phyloP scores from a whole-genome alignment of 2,329 filamentous ascomycete species.

The Cylindrodendrum hubeiense region DNA sequence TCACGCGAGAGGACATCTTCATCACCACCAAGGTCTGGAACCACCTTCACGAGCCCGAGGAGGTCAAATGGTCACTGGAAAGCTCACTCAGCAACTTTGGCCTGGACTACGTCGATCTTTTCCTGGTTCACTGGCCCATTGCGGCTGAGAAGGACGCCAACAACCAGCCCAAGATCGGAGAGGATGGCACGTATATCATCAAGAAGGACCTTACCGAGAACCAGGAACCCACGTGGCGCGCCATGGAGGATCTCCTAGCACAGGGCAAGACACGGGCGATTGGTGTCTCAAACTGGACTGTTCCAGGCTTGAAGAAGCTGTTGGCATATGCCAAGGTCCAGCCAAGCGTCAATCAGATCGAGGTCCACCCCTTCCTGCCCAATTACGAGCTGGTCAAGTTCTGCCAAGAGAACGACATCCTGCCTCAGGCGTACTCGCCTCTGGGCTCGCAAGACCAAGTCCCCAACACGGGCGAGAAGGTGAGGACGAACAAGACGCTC shows the following conservation, averaged over 20 bases:
- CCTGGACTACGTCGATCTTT: slow-evolving; percentile 66
- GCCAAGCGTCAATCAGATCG: slow-evolving; percentile 65
- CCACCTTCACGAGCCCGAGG: slow-evolving; percentile 61
- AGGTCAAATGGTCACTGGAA: slow-evolving; percentile 62
- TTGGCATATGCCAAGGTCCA: slow-evolving; percentile 55
- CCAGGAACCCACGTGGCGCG: slow-evolving; percentile 63
- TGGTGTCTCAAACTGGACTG: slow-evolving; percentile 65
- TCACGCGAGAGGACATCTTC: slow-evolving; percentile 56
- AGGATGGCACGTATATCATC: slow-evolving; percentile 61
- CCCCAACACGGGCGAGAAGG: slow-evolving; percentile 43
- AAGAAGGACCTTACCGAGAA: slow-evolving; percentile 57
- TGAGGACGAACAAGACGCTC: slow-evolving; percentile 53
- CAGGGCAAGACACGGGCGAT: slow-evolving; percentile 58
- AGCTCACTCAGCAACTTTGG: slow-evolving; percentile 62
- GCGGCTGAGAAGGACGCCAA: slow-evolving; percentile 58
- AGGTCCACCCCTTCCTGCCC: slow-evolving; percentile 61
- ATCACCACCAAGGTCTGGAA: slow-evolving; percentile 74
- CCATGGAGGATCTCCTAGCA: slow-evolving; percentile 63
- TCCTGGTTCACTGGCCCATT: slow-evolving; percentile 63
- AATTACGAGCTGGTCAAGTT: slow-evolving; percentile 64
- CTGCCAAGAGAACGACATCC: slow-evolving; percentile 64
- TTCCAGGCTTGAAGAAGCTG: slow-evolving; percentile 51
- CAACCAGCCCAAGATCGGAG: slow-evolving; percentile 57
- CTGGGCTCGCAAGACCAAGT: slow-evolving; percentile 67
- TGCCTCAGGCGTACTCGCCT: slow-evolving; percentile 69